A percentile compares a stretch with the other conserved stretches of the same genome.
Conservation (phyloP, 257 asterid species). For the Verbena officinalis region DNA sequence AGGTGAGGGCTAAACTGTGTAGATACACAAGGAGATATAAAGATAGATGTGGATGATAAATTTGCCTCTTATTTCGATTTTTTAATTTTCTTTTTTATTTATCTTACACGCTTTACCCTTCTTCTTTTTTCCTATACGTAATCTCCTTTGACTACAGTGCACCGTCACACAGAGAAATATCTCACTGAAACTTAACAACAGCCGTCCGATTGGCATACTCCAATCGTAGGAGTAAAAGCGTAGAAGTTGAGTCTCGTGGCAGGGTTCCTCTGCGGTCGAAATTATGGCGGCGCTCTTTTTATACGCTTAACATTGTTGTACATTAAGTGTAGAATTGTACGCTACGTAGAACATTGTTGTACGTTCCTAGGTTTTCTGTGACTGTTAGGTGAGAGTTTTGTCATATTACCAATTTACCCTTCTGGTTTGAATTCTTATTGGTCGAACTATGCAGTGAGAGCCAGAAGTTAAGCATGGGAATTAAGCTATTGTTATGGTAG, state of each 20-base stretch:
- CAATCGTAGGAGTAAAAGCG: background rate
- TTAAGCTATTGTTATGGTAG: too few species aligned
- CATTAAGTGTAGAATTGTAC: conserved; percentile 10
- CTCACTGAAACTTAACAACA: background rate
- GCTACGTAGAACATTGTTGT: background rate
- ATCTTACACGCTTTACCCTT: conserved; percentile 9
- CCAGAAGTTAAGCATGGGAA: too few species aligned
- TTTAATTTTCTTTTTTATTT: background rate
- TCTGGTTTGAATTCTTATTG: too few species aligned
- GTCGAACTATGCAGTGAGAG: too few species aligned
- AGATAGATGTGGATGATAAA: conserved; percentile 41
- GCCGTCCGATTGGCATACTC: conserved; percentile 14
- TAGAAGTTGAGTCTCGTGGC: background rate
- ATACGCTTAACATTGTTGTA: conserved; percentile 6
- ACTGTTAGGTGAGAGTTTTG: background rate
- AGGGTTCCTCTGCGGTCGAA: background rate
- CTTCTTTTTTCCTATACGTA: conserved; percentile 25
- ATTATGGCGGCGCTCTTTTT: background rate
- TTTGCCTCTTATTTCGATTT: conserved; percentile 16
- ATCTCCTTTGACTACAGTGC: conserved; percentile 7
- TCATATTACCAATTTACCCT: conserved; percentile 7
- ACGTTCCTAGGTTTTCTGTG: too few species aligned
- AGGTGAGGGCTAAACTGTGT: background rate
- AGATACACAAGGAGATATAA: conserved; percentile 29
- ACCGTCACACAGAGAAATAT: conserved; percentile 23